Evolutionary conservation across 2,329 filamentous ascomycete genomes (phyloP), one percentile per base, ranked within the genome.

Genomic region (Ceratocystiopsis brevicomis): DNA sequence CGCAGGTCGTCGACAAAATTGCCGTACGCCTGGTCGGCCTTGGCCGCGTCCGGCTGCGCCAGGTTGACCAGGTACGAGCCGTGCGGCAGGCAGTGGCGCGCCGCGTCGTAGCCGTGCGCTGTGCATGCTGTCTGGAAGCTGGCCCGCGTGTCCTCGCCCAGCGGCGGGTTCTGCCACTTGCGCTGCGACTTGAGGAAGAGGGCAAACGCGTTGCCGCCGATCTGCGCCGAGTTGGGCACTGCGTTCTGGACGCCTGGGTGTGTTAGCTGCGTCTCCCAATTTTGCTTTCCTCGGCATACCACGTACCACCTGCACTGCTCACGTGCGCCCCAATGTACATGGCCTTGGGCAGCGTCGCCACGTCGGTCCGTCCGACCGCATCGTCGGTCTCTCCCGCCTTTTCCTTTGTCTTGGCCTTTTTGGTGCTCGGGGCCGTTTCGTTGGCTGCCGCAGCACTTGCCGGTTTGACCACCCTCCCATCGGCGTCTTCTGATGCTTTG

Each of bases 41-140:
- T 92, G 36, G 69, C 70, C 21, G 72, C 59, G 54, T 96, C 87
- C 5, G 76, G 69, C 55, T 94, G 85, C 0, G 90, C 90, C 6
- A 98, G 74, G 56, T 98, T 98, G 54, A 98, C 86, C 9, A 98
- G 78, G 58, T 98, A 98, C 1, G 84, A 93, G 33, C 90, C 90
- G 57, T 98, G 90, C 0, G 90, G 90, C 1, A 98, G 75, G 54
- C 86, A 73, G 61, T 84, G 78, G 56, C 74, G 72, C 45, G 67
- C 67, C 8, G 76, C 71, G 53, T 83, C 76, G 59, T 88, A 94
- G 41, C 65, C 63, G 57, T 88, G 76, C 41, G 77, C 63, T 41
- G 72, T 66, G 55, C 84, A 83, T 32, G 75, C 64, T 38, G 68
- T 67, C 44, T 71, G 71, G 62, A 96, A 98, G 36, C 75, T 69